Evolutionary conservation across 805 yeast genomes (phyloP), one percentile per base, ranked within the genome.

Genomic region (Candida pseudoglaebosa): DNA sequence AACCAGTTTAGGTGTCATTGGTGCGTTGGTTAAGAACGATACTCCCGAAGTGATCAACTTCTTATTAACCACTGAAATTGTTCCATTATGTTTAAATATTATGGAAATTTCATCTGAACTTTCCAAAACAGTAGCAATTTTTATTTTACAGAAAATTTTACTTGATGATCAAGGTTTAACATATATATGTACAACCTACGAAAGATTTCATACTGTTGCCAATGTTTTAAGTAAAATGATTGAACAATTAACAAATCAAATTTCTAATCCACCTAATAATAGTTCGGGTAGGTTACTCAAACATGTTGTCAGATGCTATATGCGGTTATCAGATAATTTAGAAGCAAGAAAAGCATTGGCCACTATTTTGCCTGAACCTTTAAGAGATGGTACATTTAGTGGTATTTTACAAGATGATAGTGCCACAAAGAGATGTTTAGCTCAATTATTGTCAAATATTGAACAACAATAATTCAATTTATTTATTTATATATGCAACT

Each of bases 41-140:
- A 85, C 96, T 3, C 88, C 95, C 12, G 96, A 91, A 50, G 98
- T 91, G 32, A 90, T 93, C 45, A 85, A 85, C 45, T 91, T 93
- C 55, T 66, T 91, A 53, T 70, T 91, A 32, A 82, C 96, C n/a
- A 93, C 99, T 0, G 99, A 91, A 59, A 91, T 93, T 50, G 95
- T 93, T 24, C 99, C 99, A 4, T 66, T 93, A 40, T 93, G 99
- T 58, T 69, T 91, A 42, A 82, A 93, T 52, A 91, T 93, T 45
- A 91, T 91, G 95, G 98, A 91, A 58, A 80, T 90, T 1, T 88
- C 96, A 5, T 84, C 96, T 0, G 99, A 93, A 57, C 72, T 91
- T 37, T 82, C 95, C 35, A 91, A 93, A 56, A 93, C 98, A 0
- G 99, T 91, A 18, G 99, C 99, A 4, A 90, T 91, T 41, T 91